A percentile compares a stretch with the other conserved stretches of the same genome.
Conservation (phyloP, 495 filamentous ascomycete species). For the Schizothecium vesticola region DNA sequence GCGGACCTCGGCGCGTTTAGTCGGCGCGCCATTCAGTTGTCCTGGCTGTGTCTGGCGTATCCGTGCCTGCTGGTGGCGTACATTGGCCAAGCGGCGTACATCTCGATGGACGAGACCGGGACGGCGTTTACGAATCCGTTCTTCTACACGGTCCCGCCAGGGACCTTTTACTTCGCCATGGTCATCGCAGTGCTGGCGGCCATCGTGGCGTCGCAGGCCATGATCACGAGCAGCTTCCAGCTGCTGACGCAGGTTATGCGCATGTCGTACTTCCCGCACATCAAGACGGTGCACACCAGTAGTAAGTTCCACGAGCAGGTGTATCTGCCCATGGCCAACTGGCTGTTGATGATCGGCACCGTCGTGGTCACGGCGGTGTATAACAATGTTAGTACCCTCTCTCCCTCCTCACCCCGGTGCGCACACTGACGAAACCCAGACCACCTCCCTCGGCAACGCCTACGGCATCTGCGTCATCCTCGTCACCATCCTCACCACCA, state of each 20-base stretch:
- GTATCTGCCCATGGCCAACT: slow-evolving; percentile 67
- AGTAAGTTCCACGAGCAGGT: slow-evolving; percentile 63
- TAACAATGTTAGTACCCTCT: slow-evolving; percentile 44
- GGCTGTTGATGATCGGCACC: slow-evolving; percentile 67
- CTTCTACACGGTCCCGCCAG: slow-evolving; percentile 61
- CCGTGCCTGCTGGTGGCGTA: slow-evolving; percentile 67
- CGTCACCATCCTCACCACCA: slow-evolving; percentile 71
- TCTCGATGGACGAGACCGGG: slow-evolving; percentile 48
- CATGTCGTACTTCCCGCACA: slow-evolving; percentile 68
- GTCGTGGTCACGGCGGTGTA: slow-evolving; percentile 67
- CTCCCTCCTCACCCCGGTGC: neutral
- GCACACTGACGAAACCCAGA: slow-evolving; percentile 15
- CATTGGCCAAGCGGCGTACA: slow-evolving; percentile 68
- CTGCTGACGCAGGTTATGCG: slow-evolving; percentile 68
- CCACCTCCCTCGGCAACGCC: slow-evolving; percentile 47
- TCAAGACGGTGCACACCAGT: slow-evolving; percentile 62
- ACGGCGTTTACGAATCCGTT: slow-evolving; percentile 67
- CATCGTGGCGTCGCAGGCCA: slow-evolving; percentile 69
- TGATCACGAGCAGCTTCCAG: slow-evolving; percentile 66
- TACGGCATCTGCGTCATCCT: slow-evolving; percentile 63
- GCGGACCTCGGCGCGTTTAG: slow-evolving; percentile 71
- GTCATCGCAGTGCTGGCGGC: slow-evolving; percentile 63
- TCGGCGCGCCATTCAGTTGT: slow-evolving; percentile 55
- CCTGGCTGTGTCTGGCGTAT: slow-evolving; percentile 57
- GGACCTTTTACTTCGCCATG: slow-evolving; percentile 59